phyloP scores from a whole-genome alignment of 2,329 filamentous ascomycete genomes.

The Pseudodiploospora longispora region DNA sequence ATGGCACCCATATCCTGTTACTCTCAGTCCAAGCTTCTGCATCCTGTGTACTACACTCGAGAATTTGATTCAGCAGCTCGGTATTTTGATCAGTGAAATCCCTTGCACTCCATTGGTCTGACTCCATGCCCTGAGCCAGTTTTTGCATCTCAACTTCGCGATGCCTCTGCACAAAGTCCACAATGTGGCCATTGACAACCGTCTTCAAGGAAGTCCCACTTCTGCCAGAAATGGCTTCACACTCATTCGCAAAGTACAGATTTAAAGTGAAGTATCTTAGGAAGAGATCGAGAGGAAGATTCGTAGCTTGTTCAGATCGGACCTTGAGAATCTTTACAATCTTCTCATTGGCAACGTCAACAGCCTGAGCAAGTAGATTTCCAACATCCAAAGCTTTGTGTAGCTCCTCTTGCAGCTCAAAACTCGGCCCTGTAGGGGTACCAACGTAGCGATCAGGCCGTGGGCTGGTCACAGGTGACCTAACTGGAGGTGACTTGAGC shows the following conservation, averaged over 20 bases:
- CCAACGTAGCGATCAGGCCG: conserved; percentile 23
- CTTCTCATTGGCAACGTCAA: conserved; percentile 73
- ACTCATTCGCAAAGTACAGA: conserved; percentile 76
- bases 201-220: conserved; percentile 69
- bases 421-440: conserved; percentile 17
- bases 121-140: conserved; percentile 69
- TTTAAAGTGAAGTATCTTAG: conserved; percentile 78
- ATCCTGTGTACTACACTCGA: conserved; percentile 65
- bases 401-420: conserved; percentile 62
- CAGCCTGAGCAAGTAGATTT: conserved; percentile 69
- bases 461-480: conserved; percentile 47
- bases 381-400: conserved; percentile 70
- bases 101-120: conserved; percentile 69
- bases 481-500: conserved; percentile 38
- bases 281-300: conserved; percentile 61
- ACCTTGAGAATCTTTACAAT: conserved; percentile 70
- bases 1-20: conserved; percentile 49
- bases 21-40: conserved; percentile 57
- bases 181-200: conserved; percentile 74
- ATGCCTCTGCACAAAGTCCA: conserved; percentile 65
- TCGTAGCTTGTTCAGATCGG: conserved; percentile 63
- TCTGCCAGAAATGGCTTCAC: conserved; percentile 73
- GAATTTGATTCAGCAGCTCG: conserved; percentile 52
- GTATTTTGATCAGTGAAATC: conserved; percentile 62
- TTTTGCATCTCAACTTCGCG: conserved; percentile 66